A percentile compares a stretch with the other conserved stretches of the same genome.
These are phyloP conservation scores for Marasmius fiardii DNA, from an alignment of 1,284 basidiomycete genomes.

Conservation along the genomic window DNA sequence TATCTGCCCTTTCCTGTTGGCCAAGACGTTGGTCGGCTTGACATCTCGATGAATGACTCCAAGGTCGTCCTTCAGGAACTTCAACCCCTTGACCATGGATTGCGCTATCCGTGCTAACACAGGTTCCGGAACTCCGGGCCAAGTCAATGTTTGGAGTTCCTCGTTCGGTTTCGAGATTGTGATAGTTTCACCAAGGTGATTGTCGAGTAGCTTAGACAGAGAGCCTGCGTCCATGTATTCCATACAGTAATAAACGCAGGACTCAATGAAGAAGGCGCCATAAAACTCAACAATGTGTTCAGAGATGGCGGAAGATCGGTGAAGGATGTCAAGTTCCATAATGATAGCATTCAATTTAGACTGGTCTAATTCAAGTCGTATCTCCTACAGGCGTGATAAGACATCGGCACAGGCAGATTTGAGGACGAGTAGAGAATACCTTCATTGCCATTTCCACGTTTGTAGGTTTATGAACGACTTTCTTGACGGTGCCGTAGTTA, in stretches of 20 bases:
- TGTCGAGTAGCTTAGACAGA: constrained; percentile 76
- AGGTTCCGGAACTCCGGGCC: constrained; percentile 72
- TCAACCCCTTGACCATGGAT: constrained; percentile 86
- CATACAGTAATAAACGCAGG: constrained; percentile 99
- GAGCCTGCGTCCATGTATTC: constrained; percentile 98
- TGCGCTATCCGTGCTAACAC: constrained; percentile 85
- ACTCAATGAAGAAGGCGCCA: constrained; percentile 98
- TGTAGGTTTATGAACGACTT: constrained; percentile 91
- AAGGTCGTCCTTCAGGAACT: constrained; percentile 94
- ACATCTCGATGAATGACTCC: constrained; percentile 98
- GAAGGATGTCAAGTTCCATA: constrained; percentile 97
- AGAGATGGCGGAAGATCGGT: constrained; percentile 73
- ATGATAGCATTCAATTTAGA: constrained; percentile 95
- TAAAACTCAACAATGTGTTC: constrained; percentile 98
- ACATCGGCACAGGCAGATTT: constrained; percentile 3
- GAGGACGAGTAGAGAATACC: constrained; percentile 39
- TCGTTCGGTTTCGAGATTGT: constrained; percentile 1
- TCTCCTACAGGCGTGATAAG: constrained; percentile 66
- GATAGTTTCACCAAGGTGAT: constrained; percentile 24
- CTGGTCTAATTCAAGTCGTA: constrained; percentile 94
- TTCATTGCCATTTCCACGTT: constrained; percentile 99
- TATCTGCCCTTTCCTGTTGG: constrained; percentile 86
- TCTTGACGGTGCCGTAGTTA: constrained; percentile 97
- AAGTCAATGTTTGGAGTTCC: constrained; percentile 23
- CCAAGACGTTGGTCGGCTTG: constrained; percentile 95